Percentiles rank a stretch among this genome's conserved stretches.
phyloP scores from a whole-genome alignment of 1,284 basidiomycete species.

The Naganishia liquefaciens region DNA sequence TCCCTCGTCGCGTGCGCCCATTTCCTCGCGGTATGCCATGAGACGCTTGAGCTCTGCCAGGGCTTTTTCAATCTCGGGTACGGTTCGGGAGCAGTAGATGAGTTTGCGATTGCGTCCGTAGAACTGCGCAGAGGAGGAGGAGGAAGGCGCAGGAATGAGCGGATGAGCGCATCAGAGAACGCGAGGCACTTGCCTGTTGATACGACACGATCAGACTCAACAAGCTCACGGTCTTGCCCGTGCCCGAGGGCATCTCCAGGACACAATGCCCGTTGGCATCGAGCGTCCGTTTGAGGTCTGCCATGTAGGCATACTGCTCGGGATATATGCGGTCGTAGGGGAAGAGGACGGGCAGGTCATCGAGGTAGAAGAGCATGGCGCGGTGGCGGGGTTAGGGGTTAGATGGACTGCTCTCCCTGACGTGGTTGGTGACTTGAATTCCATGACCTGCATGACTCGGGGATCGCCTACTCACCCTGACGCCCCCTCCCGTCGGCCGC shows the following conservation, averaged over 20 bases:
- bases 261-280: conserved; percentile 99
- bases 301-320: conserved; percentile 98
- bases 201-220: conserved; percentile 96
- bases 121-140: conserved; percentile 61
- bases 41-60: conserved; percentile 91
- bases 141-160: neutral
- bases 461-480: neutral
- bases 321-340: conserved; percentile 41
- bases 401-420: too few species aligned
- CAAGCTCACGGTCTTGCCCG: conserved; percentile 97
- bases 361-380: conserved; percentile 92
- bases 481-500: conserved; percentile 5
- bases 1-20: conserved; percentile 69
- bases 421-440: too few species aligned
- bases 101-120: conserved; percentile 90
- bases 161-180: neutral
- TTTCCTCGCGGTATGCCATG: conserved; percentile 87
- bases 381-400: too few species aligned
- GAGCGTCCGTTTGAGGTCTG: conserved; percentile 92
- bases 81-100: conserved; percentile 98
- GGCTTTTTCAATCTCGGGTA: conserved; percentile 99
- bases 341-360: conserved; percentile 77
- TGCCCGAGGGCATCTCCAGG: conserved; percentile 99
- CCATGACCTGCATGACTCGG: too few species aligned
- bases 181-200: conserved; percentile 69